Evolutionary conservation across 805 yeast species (phyloP).

Genomic region (Starmerella scarabaei): DNA sequence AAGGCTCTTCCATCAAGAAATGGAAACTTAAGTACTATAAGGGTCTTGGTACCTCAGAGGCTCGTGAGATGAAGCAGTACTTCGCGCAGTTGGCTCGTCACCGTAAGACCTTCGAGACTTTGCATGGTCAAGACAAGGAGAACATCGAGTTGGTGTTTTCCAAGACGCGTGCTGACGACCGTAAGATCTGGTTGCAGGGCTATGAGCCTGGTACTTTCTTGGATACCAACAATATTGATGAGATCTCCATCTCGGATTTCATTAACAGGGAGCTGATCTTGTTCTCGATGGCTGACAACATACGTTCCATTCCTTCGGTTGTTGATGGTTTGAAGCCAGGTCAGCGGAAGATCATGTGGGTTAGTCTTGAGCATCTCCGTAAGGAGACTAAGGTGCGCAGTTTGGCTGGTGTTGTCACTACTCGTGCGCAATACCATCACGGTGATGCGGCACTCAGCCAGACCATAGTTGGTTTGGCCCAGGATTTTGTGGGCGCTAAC

Average conservation of each 20-base stretch:
- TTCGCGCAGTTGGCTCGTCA: constrained; percentile 76
- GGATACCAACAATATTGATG: constrained; percentile 59
- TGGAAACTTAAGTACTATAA: constrained; percentile 95
- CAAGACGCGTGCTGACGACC: constrained; percentile 88
- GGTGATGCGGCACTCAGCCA: constrained; percentile 82
- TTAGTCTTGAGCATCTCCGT: constrained; percentile 67
- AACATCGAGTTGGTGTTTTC: constrained; percentile 86
- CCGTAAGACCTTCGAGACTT: constrained; percentile 68
- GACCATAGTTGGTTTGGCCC: constrained; percentile 89
- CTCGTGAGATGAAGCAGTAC: constrained; percentile 74
- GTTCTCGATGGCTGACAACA: constrained; percentile 92
- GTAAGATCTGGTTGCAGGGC: constrained; percentile 93
- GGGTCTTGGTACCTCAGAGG: constrained; percentile 93
- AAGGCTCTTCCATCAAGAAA: constrained; percentile 48
- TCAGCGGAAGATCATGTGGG: constrained; percentile 84
- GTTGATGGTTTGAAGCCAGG: constrained; percentile 96
- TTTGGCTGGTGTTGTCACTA: constrained; percentile 79
- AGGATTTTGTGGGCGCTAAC: constrained; percentile 85
- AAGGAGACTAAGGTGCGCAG: constrained; percentile 81
- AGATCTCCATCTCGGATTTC: constrained; percentile 83
- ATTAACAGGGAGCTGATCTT: constrained; percentile 89
- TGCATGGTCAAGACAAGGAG: constrained; percentile 59
- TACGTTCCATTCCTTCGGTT: constrained; percentile 87
- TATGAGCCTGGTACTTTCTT: constrained; percentile 83
- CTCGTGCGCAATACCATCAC: constrained; percentile 86